Conservation (phyloP, 2,329 filamentous ascomycete species). For the Aspergillus sp. region DNA sequence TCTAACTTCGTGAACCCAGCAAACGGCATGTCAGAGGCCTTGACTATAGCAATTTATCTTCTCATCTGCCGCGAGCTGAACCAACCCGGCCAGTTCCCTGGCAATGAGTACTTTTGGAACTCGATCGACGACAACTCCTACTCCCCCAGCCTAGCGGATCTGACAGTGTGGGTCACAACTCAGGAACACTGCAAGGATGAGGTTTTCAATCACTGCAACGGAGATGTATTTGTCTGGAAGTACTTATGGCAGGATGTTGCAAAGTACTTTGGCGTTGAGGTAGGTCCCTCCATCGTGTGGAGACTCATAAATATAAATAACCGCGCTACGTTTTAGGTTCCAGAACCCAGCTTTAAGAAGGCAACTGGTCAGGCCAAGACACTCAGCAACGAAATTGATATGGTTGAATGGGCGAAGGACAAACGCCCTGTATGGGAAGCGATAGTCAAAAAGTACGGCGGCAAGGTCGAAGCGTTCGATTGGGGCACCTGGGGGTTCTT, state of each 20-base stretch:
- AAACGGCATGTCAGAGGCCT: constrained; percentile 29
- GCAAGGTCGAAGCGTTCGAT: constrained; percentile 22
- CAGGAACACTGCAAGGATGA: constrained; percentile 22
- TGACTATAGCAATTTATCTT: constrained; percentile 29
- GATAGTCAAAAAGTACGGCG: constrained; percentile 20
- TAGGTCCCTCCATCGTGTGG: neutral
- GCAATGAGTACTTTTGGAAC: constrained; percentile 29
- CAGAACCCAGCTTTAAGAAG: constrained; percentile 15
- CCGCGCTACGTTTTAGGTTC: neutral
- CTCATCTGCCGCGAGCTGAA: constrained; percentile 25
- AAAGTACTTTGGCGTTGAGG: constrained; percentile 23
- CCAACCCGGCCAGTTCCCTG: constrained; percentile 21
- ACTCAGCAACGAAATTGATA: constrained; percentile 18
- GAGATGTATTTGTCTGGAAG: constrained; percentile 28
- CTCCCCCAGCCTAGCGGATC: constrained; percentile 25
- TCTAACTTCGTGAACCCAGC: constrained; percentile 2
- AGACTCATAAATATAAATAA: neutral
- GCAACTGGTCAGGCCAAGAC: constrained; percentile 10
- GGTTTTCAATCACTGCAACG: constrained; percentile 28
- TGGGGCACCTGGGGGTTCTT: constrained; percentile 27
- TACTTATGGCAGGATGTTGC: constrained; percentile 23
- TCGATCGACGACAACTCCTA: constrained; percentile 29
- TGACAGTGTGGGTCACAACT: constrained; percentile 25
- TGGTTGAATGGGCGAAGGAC: constrained; percentile 24
- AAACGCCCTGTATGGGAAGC: constrained; percentile 22